Evolutionary conservation across 176 grass and related monocot genomes (phyloP), one percentile per base, ranked within the genome.

Genomic region (Musa schizocarpa): DNA sequence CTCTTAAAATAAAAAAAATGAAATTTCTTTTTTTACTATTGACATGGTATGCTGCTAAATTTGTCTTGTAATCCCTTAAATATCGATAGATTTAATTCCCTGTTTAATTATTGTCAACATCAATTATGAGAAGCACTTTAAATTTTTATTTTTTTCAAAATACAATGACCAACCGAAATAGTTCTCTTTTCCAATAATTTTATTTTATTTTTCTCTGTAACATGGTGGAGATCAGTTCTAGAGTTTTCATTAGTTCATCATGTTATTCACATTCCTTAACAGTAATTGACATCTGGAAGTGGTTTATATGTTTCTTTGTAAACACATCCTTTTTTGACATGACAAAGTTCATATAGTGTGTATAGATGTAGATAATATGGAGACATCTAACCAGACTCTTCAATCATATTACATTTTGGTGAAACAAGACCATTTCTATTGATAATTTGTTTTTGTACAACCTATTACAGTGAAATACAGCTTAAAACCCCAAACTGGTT

Each of bases 401-500:
- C 14, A 68, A 68, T 68, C 34, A 68, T 68, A 17, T 17, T 8
- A 13, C 25, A 68, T 68, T 29, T 68, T 13, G 77, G 20, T 82
- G 79, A 74, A 65, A 24, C 73, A 27, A 63, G 72, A 76, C 19
- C 58, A 65, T 57, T 73, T 71, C 13, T 78, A 49, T 59, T 70
- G 19, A 19, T 52, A 20, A 51, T 70, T 34, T 74, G 21, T 13
- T 56, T 77, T 52, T 2, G 13, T 77, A 48, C 11, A 17, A 64
- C n/a, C 6, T 52, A 67, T 22, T 86, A 79, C 86, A 93, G 95
- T 71, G 95, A 98, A 86, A 91, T 98, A 87, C 95, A 98, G 55
- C 89, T 98, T 63, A 98, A 83, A 81, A 93, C 73, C 73, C 86
- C 90, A 26, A 98, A 91, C 79, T 98, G 95, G 95, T 82, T 93